Evolutionary conservation across 345 rosid genomes (phyloP).

Genomic region (Erucastrum elatum): DNA sequence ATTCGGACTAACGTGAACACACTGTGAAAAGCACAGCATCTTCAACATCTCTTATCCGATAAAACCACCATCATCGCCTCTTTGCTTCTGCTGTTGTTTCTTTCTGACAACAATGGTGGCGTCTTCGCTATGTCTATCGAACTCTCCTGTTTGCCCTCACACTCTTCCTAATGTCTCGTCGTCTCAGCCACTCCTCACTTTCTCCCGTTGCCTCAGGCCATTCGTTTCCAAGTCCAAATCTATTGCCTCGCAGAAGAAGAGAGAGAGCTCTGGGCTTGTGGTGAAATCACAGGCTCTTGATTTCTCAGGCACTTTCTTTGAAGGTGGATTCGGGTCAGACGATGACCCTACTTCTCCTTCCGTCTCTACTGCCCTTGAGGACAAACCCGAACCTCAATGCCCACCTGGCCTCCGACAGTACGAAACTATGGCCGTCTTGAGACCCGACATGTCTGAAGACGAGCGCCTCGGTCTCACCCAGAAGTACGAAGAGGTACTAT

Average conservation of each 20-base stretch:
- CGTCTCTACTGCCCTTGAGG: slow-evolving; percentile 56
- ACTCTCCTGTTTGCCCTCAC: slow-evolving; percentile 43
- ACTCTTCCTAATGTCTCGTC: slow-evolving; percentile 39
- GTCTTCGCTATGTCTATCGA: slow-evolving; percentile 45
- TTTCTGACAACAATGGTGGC: slow-evolving; percentile 53
- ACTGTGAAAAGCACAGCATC: slow-evolving; percentile 6
- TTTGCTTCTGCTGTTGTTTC: slow-evolving; percentile 7
- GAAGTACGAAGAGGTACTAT: slow-evolving; percentile 79
- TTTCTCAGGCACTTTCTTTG: slow-evolving; percentile 79
- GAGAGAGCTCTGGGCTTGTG: slow-evolving; percentile 1
- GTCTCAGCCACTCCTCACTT: slow-evolving; percentile 46
- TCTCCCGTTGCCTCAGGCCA: slow-evolving; percentile 46
- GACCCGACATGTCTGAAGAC: slow-evolving; percentile 98
- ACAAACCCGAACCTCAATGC: slow-evolving; percentile 77
- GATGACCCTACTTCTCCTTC: slow-evolving; percentile 59
- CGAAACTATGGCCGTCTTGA: slow-evolving; percentile 81
- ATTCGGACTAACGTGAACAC: slow-evolving; percentile 23
- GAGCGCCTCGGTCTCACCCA: slow-evolving; percentile 82
- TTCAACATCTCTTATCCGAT: slow-evolving; percentile 42
- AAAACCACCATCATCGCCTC: background rate
- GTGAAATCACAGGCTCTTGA: slow-evolving; percentile 66
- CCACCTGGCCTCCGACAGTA: slow-evolving; percentile 91
- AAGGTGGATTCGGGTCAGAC: slow-evolving; percentile 67
- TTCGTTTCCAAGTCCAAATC: slow-evolving; percentile 40
- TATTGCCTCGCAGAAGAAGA: slow-evolving; percentile 10